A percentile compares a stretch with the other conserved stretches of the same genome.
phyloP scores from a whole-genome alignment of 140 eudicot genomes.

The Cichorium intybus region DNA sequence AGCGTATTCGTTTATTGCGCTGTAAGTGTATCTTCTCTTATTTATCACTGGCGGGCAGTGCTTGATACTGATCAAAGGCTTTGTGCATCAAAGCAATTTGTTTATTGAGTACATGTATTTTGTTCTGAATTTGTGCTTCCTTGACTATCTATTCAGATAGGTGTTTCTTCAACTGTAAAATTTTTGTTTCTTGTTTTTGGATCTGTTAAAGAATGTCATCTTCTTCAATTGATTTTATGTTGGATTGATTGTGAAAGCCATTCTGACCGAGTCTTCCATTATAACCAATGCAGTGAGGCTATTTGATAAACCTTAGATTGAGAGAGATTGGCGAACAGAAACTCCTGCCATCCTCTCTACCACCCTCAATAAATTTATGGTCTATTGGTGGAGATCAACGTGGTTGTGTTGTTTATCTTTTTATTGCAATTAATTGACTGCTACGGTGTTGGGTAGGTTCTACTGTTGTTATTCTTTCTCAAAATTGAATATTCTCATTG shows the following conservation, averaged over 20 bases:
- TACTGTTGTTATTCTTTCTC: too few species aligned
- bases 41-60: too few species aligned
- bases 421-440: too few species aligned
- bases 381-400: too few species aligned
- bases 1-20: too few species aligned
- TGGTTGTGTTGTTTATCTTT: too few species aligned
- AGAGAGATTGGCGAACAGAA: too few species aligned
- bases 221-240: conserved; percentile 22
- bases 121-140: conserved; percentile 60
- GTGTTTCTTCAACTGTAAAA: conserved; percentile 52
- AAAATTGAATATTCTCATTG: too few species aligned
- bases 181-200: conserved; percentile 59
- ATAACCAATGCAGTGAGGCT: conserved; percentile 46
- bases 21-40: too few species aligned
- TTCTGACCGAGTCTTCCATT: conserved; percentile 19
- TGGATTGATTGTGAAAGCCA: conserved; percentile 17
- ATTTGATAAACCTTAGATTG: too few species aligned
- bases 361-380: too few species aligned
- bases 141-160: conserved; percentile 63
- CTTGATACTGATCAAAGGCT: conserved; percentile 88
- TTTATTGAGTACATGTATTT: conserved; percentile 31
- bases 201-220: conserved; percentile 44
- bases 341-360: conserved; percentile 1
- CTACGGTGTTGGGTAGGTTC: too few species aligned
- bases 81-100: conserved; percentile 23